phyloP scores from a whole-genome alignment of 768 basidiomycete genomes.

The Hemileccinum impolitum region DNA sequence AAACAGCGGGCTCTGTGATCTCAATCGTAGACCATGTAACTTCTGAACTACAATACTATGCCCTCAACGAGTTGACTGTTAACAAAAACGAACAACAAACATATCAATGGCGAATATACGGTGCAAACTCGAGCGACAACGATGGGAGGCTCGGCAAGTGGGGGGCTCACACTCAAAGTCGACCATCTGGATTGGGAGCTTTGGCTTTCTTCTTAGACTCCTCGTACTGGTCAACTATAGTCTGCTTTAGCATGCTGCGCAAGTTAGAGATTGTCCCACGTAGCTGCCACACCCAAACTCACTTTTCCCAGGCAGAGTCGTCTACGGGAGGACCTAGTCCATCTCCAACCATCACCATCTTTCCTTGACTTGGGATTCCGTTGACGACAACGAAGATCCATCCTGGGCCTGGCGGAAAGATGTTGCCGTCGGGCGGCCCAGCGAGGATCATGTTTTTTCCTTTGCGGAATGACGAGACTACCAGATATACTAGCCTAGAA shows the following conservation, averaged over 20 bases:
- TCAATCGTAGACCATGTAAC: slow-evolving; percentile 7
- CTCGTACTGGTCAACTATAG: slow-evolving; percentile 50
- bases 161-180: slow-evolving; percentile 10
- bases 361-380: slow-evolving; percentile 62
- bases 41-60: slow-evolving; percentile 5
- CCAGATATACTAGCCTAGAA: slow-evolving; percentile 70
- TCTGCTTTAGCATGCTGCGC: slow-evolving; percentile 46
- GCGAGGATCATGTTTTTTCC: slow-evolving; percentile 49
- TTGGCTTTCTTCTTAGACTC: slow-evolving; percentile 31
- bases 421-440: slow-evolving; percentile 57
- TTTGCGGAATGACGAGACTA: slow-evolving; percentile 40
- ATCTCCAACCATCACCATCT: slow-evolving; percentile 65
- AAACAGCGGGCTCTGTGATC: slow-evolving; percentile 81
- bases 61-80: slow-evolving; percentile 6
- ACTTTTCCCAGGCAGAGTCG: slow-evolving; percentile 56
- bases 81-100: slow-evolving; percentile 2
- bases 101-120: not conserved
- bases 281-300: slow-evolving; percentile 21
- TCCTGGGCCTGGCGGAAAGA: slow-evolving; percentile 82
- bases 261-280: not conserved
- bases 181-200: slow-evolving; percentile 11
- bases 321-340: slow-evolving; percentile 61
- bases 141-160: not conserved
- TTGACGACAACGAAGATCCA: slow-evolving; percentile 68
- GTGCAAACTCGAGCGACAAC: not conserved